These are phyloP conservation scores for Aspergillus sp. DNA, from an alignment of 2,329 filamentous ascomycete species.

Conservation along the genomic window DNA sequence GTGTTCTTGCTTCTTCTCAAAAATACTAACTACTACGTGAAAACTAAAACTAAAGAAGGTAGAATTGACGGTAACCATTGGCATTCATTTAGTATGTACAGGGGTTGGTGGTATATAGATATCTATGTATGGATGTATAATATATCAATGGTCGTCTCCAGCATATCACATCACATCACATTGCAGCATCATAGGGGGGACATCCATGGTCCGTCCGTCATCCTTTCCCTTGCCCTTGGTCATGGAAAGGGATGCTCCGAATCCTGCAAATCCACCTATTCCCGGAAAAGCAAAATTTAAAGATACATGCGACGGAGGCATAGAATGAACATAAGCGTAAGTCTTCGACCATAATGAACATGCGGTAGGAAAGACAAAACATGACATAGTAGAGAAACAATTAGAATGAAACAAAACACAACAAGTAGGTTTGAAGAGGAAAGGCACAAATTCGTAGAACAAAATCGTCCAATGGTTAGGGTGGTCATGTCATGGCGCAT, in stretches of 20 bases:
- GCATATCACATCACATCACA: background rate
- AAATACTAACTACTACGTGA: background rate
- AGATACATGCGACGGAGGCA: background rate
- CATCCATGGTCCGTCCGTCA: background rate
- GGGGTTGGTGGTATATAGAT: slow-evolving; percentile 9
- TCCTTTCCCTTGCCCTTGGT: background rate
- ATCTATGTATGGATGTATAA: slow-evolving; percentile 12
- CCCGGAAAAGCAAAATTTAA: background rate
- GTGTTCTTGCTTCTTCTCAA: background rate
- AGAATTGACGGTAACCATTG: background rate
- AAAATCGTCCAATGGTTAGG: background rate
- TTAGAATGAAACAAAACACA: background rate
- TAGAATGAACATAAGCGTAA: background rate
- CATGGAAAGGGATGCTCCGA: background rate
- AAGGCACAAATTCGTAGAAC: background rate
- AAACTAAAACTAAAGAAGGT: background rate
- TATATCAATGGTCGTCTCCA: slow-evolving; percentile 5
- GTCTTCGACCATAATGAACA: background rate
- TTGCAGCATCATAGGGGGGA: background rate
- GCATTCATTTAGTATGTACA: slow-evolving; percentile 18
- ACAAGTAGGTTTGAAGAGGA: background rate
- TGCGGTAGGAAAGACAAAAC: background rate
- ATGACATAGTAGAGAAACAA: background rate
- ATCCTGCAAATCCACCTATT: background rate
- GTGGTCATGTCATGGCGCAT: slow-evolving; percentile 6